These are phyloP conservation scores for Picea sitchensis DNA, from an alignment of 75 land plant species.

Conservation along the genomic window DNA sequence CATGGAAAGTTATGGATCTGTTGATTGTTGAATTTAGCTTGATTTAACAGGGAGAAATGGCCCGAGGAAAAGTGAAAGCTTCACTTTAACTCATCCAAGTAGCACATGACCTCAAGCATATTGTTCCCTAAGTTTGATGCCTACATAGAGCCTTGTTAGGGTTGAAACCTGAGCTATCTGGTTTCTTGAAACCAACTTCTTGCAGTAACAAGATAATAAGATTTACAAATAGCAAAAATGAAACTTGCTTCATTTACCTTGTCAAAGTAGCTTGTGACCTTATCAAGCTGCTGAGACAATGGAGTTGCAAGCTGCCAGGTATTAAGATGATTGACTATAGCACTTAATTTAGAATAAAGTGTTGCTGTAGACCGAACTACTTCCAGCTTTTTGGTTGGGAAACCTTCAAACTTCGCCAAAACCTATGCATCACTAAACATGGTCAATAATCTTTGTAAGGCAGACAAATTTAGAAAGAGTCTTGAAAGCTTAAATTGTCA, in stretches of 20 bases:
- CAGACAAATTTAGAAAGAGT: too few relatives aligned
- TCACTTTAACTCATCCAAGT: background rate
- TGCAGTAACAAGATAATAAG: background rate
- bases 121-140: background rate
- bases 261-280: conserved; percentile 43
- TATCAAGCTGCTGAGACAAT: conserved; percentile 34
- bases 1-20: too few relatives aligned
- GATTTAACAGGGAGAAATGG: too few relatives aligned
- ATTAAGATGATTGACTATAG: conserved; percentile 20
- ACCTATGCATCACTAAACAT: conserved; percentile 29
- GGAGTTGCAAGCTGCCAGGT: conserved; percentile 55
- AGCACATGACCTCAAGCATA: background rate
- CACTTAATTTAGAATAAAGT: conserved; percentile 33
- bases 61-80: too few relatives aligned
- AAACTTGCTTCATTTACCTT: conserved; percentile 32
- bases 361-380: conserved; percentile 51
- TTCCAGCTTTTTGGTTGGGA: conserved; percentile 63
- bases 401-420: conserved; percentile 62
- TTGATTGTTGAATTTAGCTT: too few relatives aligned
- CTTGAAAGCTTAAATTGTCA: background rate
- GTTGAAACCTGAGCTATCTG: background rate
- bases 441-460: background rate
- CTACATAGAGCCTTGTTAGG: background rate
- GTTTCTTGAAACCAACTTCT: background rate
- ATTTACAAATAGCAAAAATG: too few relatives aligned